A percentile compares a stretch with the other conserved stretches of the same genome.
Conservation (phyloP, 441 rosid species). For the Geranium incanum region DNA sequence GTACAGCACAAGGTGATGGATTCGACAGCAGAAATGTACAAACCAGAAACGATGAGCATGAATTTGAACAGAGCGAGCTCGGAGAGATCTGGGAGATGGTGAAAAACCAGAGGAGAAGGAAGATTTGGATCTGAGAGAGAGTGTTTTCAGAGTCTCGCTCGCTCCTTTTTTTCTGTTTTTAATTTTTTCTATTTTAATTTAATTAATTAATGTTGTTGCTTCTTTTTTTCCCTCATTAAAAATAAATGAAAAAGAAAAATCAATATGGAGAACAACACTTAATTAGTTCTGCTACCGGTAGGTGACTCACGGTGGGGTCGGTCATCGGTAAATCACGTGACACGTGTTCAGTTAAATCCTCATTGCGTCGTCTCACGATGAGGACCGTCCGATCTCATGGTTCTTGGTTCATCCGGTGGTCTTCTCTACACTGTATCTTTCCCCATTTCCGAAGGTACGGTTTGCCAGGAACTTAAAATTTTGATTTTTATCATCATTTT, state of each 20-base stretch:
- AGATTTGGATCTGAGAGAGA: slow-evolving; percentile 40
- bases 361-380: slow-evolving; percentile 30
- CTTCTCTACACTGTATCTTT: slow-evolving; percentile 39
- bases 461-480: background rate
- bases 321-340: background rate
- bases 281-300: background rate
- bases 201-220: background rate
- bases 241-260: background rate
- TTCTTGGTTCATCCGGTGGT: slow-evolving; percentile 41
- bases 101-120: slow-evolving; percentile 8
- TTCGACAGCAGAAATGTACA: background rate
- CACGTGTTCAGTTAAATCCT: slow-evolving; percentile 32
- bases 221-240: background rate
- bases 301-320: slow-evolving; percentile 3
- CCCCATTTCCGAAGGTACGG: slow-evolving; percentile 39
- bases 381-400: slow-evolving; percentile 41
- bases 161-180: background rate
- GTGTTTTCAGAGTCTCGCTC: background rate
- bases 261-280: background rate
- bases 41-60: slow-evolving; percentile 24
- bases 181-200: background rate
- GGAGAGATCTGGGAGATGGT: slow-evolving; percentile 28
- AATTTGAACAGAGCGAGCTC: slow-evolving; percentile 31
- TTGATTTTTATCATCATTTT: background rate
- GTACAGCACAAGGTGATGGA: background rate